A percentile compares a stretch with the other conserved stretches of the same genome.
phyloP scores from a whole-genome alignment of 768 basidiomycete species.

The Lactarius hengduanensis region DNA sequence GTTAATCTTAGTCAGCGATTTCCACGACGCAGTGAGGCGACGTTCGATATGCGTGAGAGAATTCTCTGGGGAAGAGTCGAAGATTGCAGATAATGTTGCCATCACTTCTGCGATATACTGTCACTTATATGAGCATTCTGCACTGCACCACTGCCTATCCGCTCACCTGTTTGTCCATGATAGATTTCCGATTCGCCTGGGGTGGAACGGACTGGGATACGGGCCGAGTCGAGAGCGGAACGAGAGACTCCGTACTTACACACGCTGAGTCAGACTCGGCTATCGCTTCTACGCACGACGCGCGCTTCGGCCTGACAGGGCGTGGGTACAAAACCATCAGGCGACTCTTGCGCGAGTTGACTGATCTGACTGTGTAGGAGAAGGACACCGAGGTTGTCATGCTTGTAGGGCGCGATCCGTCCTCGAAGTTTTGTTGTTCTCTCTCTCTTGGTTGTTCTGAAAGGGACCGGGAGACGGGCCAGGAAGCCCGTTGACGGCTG shows the following conservation, averaged over 20 bases:
- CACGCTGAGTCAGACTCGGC: background rate
- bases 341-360: conserved; percentile 22
- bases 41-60: background rate
- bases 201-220: background rate
- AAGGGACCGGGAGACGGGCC: background rate
- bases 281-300: conserved; percentile 1
- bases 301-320: conserved; percentile 6
- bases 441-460: background rate
- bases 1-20: conserved; percentile 11
- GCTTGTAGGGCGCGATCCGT: background rate
- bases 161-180: conserved; percentile 16
- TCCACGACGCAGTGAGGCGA: conserved; percentile 17
- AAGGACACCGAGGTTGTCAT: background rate
- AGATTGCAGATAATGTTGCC: conserved; percentile 3
- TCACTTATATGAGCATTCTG: background rate
- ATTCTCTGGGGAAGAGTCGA: background rate
- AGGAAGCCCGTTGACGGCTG: background rate
- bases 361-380: conserved; percentile 12
- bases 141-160: too few relatives aligned
- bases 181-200: background rate
- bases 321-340: conserved; percentile 12
- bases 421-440: conserved; percentile 2
- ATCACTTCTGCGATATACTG: conserved; percentile 8
- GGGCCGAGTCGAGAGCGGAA: conserved; percentile 6
- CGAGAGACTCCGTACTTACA: conserved; percentile 2